Percentiles rank a stretch among this genome's conserved stretches.
Evolutionary conservation across 2,329 filamentous ascomycete species (phyloP).

Genomic region (Ophiostoma quercus): DNA sequence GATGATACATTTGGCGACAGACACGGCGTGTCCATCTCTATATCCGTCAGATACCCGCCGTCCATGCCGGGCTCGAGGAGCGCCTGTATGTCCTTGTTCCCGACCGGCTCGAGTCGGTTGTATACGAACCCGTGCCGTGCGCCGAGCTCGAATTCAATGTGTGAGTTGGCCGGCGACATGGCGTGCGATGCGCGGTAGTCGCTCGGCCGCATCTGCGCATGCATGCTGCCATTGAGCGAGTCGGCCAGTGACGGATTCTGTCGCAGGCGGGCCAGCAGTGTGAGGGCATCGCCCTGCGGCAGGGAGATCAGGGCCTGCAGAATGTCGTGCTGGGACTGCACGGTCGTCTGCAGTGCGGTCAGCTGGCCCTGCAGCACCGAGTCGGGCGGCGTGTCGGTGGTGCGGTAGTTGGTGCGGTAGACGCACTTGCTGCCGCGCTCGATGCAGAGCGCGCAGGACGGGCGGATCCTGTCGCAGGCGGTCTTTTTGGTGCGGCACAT

Average conservation of each 20-base stretch:
- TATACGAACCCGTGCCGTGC: background rate
- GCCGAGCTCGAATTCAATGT: background rate
- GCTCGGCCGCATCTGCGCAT: background rate
- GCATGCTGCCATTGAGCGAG: background rate
- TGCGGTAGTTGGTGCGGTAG: slow-evolving; percentile 21
- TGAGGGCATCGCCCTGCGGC: background rate
- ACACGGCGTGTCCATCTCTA: background rate
- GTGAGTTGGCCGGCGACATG: background rate
- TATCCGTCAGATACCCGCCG: background rate
- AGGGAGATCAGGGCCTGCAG: background rate
- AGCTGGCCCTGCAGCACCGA: background rate
- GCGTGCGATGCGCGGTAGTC: background rate
- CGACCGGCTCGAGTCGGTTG: background rate
- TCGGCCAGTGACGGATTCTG: background rate
- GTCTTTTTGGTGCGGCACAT: slow-evolving; percentile 23
- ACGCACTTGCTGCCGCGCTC: slow-evolving; percentile 18
- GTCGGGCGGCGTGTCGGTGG: slow-evolving; percentile 12
- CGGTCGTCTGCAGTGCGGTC: background rate
- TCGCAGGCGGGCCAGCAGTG: background rate
- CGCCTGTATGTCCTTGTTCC: background rate
- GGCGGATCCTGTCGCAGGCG: slow-evolving; percentile 17
- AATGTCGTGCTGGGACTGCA: background rate
- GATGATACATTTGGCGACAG: background rate
- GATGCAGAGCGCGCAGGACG: slow-evolving; percentile 21
- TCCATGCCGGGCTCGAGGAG: background rate